Evolutionary conservation across 768 basidiomycete species (phyloP).

Genomic region (Russula vinacea): DNA sequence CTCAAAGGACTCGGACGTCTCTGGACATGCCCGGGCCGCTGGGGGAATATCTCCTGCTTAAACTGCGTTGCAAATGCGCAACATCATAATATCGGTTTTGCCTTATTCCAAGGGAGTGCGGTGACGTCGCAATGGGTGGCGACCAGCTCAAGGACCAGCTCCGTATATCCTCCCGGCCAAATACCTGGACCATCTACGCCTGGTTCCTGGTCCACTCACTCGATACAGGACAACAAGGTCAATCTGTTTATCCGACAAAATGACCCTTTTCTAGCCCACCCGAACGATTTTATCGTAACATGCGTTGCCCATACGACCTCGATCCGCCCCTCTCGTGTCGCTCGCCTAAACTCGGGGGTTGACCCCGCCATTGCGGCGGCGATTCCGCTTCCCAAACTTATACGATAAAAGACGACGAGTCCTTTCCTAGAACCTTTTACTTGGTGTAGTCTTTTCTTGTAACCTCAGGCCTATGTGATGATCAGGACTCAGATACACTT

Average conservation of each 20-base stretch:
- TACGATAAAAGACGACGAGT: neutral
- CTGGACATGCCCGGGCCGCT: neutral
- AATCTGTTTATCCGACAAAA: constrained; percentile 37
- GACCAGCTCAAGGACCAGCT: neutral
- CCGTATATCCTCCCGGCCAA: constrained; percentile 43
- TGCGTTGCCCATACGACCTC: neutral
- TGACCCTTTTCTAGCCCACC: neutral
- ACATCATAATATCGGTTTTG: constrained; percentile 45
- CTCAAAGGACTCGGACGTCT: neutral
- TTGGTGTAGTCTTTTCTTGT: neutral
- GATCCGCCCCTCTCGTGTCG: neutral
- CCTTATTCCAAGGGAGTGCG: constrained; percentile 51
- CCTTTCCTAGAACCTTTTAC: neutral
- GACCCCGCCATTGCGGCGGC: neutral
- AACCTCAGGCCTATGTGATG: neutral
- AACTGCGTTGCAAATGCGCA: constrained; percentile 50
- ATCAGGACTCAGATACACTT: neutral
- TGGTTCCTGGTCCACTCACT: constrained; percentile 58
- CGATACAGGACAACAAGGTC: neutral
- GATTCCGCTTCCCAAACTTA: neutral
- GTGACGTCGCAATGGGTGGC: constrained; percentile 29
- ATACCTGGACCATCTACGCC: constrained; percentile 62
- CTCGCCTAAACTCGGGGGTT: neutral
- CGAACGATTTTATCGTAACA: neutral
- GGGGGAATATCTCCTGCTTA: neutral